Percentiles rank a stretch among this genome's conserved stretches.
These are phyloP conservation scores for Solanum dulcamara DNA, from an alignment of 257 asterid genomes.

Conservation along the genomic window DNA sequence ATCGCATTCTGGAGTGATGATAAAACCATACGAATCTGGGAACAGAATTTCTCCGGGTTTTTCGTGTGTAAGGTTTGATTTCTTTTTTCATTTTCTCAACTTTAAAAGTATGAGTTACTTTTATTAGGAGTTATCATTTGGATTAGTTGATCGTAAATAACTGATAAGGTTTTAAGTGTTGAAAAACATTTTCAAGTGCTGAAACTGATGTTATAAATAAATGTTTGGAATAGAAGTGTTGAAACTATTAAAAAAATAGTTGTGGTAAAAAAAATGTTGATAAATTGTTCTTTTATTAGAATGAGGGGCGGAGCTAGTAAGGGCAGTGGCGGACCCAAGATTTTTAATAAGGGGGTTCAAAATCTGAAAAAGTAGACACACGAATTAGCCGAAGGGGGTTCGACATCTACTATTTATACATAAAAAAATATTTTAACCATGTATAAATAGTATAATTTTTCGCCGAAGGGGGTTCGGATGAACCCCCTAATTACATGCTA, in stretches of 20 bases:
- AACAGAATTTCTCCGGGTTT: conserved; percentile 37
- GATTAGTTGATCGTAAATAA: neutral
- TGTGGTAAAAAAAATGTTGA: neutral
- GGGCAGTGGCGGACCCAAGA: too few relatives aligned
- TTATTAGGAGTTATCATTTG: neutral
- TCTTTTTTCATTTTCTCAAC: neutral
- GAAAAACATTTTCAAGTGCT: neutral
- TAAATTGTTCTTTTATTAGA: too few relatives aligned
- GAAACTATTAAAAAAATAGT: neutral
- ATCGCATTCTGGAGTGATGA: conserved; percentile 90
- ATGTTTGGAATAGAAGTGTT: neutral
- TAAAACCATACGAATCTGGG: conserved; percentile 78
- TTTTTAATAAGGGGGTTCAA: too few relatives aligned
- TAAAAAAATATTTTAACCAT: too few relatives aligned
- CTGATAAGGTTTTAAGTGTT: neutral
- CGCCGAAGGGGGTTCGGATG: too few relatives aligned
- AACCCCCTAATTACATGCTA: too few relatives aligned
- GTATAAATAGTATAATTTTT: too few relatives aligned
- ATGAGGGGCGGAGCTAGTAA: too few relatives aligned
- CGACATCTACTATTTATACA: too few relatives aligned
- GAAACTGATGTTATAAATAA: neutral
- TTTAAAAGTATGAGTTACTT: neutral
- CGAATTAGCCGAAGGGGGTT: too few relatives aligned
- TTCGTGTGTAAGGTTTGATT: conserved; percentile 65
- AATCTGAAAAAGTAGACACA: too few relatives aligned